Conservation (phyloP, 352 stramenopile genomes). For the Globisporangium viniferum region DNA sequence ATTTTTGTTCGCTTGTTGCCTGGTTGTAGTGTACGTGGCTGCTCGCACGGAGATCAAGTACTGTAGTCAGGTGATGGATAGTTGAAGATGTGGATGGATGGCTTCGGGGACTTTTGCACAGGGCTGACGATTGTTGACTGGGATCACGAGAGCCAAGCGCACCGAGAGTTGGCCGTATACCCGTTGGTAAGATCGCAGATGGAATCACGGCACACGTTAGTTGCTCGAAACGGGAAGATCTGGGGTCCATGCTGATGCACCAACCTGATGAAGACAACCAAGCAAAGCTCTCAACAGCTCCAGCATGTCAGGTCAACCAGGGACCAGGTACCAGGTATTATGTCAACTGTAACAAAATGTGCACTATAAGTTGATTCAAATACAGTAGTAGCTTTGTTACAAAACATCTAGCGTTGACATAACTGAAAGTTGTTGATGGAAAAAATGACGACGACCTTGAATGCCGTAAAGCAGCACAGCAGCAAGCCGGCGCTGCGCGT, state of each 20-base stretch:
- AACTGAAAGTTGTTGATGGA: background rate
- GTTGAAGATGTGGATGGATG: background rate
- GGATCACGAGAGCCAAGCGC: background rate
- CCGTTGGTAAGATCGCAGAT: background rate
- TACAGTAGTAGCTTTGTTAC: background rate
- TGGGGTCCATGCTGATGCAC: background rate
- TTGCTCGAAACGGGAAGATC: background rate
- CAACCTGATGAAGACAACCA: background rate
- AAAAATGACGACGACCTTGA: background rate
- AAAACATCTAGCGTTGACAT: background rate
- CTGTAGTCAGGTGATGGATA: background rate
- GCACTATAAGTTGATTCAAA: background rate
- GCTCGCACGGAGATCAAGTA: background rate
- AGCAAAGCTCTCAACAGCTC: background rate
- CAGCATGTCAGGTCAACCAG: background rate
- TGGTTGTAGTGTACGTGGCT: background rate
- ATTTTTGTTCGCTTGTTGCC: background rate
- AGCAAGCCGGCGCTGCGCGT: constrained; percentile 28
- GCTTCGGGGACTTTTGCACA: background rate
- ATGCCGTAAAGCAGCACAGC: background rate
- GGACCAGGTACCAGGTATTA: too few species aligned
- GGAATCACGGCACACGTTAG: background rate
- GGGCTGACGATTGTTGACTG: background rate
- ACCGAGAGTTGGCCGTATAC: background rate
- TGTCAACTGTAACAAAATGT: background rate